These are phyloP conservation scores for Nadsonia fulvescens DNA, from an alignment of 805 yeast species.

Conservation along the genomic window DNA sequence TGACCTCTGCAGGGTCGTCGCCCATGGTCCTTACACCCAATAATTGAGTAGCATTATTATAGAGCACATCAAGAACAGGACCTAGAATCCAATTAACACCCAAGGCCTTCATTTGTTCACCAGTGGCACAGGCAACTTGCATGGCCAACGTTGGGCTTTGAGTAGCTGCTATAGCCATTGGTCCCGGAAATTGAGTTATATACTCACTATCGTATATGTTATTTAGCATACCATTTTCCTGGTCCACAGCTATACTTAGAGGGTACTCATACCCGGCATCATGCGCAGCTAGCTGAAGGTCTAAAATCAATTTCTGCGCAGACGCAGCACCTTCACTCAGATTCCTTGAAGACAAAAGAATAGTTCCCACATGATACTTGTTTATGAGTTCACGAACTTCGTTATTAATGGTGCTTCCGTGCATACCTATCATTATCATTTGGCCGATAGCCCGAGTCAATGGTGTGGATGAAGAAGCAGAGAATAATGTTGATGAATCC, in stretches of 20 bases:
- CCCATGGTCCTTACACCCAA: conserved; percentile 47
- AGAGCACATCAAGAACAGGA: conserved; percentile 44
- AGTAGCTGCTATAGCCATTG: conserved; percentile 45
- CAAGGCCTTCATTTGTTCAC: conserved; percentile 31
- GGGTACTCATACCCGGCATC: conserved; percentile 34
- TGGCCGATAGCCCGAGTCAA: conserved; percentile 30
- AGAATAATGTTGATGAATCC: no score
- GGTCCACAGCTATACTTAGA: conserved; percentile 38
- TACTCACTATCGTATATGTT: conserved; percentile 33
- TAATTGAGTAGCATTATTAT: conserved; percentile 35
- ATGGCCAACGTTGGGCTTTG: conserved; percentile 31
- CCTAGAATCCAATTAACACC: conserved; percentile 41
- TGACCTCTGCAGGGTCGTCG: conserved; percentile 38
- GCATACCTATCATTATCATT: conserved; percentile 41
- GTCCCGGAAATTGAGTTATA: conserved; percentile 43
- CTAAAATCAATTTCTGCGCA: conserved; percentile 28
- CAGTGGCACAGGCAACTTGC: conserved; percentile 35
- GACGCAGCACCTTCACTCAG: conserved; percentile 30
- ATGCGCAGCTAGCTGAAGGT: conserved; percentile 36
- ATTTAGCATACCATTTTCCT: conserved; percentile 48
- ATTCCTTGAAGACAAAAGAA: conserved; percentile 35
- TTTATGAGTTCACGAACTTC: conserved; percentile 35
- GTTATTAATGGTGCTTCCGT: conserved; percentile 33
- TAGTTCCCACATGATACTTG: conserved; percentile 31
- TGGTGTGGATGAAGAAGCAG: no score